A percentile compares a stretch with the other conserved stretches of the same genome.
Evolutionary conservation across 768 basidiomycete species (phyloP).

Genomic region (Coprinellus micaceus): DNA sequence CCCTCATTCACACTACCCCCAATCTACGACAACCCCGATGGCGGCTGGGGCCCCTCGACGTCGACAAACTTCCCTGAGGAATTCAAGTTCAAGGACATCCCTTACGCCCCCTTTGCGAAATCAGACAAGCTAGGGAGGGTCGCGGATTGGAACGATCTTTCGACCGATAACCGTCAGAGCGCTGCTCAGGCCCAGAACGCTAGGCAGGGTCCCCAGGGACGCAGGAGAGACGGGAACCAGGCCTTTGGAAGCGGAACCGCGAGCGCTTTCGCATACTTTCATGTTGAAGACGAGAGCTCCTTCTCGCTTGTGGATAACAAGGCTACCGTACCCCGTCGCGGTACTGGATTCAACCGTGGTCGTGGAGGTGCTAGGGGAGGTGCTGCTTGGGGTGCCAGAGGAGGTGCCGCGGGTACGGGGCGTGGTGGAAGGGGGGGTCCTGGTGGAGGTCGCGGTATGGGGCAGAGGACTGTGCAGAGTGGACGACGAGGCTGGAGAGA

Average conservation of each 20-base stretch:
- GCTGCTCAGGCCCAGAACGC: constrained; percentile 41
- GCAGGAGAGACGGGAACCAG: constrained; percentile 73
- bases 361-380: constrained; percentile 55
- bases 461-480: constrained; percentile 46
- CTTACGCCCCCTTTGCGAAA: constrained; percentile 98
- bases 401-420: constrained; percentile 30
- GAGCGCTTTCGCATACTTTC: constrained; percentile 94
- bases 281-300: constrained; percentile 95
- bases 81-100: constrained; percentile 98
- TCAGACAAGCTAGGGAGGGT: constrained; percentile 96
- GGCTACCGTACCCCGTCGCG: constrained; percentile 62
- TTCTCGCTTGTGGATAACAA: constrained; percentile 97
- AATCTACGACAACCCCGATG: constrained; percentile 89
- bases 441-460: constrained; percentile 35
- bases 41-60: constrained; percentile 87
- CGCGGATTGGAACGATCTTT: constrained; percentile 93
- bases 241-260: constrained; percentile 89
- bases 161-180: constrained; percentile 58
- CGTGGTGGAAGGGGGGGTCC: constrained; percentile 46
- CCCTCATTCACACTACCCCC: constrained; percentile 81
- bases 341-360: constrained; percentile 60
- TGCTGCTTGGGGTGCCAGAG: constrained; percentile 42
- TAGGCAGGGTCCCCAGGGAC: constrained; percentile 50
- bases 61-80: constrained; percentile 74
- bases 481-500: constrained; percentile 74